Conservation (phyloP, 2,329 filamentous ascomycete genomes). For the Cladophialophora carrionii region DNA sequence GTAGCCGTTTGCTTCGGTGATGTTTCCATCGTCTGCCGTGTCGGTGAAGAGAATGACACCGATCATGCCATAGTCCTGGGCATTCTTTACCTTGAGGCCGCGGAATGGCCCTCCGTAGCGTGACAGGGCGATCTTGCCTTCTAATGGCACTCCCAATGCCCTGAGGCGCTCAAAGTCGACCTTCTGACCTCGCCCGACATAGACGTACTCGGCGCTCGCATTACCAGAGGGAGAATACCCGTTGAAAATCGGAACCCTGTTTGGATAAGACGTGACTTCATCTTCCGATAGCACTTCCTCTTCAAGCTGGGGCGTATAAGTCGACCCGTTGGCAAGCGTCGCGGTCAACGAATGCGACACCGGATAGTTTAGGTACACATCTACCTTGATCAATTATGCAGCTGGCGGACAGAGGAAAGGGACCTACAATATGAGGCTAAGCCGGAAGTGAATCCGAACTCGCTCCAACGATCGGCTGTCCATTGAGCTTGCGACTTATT, state of each 20-base stretch:
- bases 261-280: conserved; percentile 37
- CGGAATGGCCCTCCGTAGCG: conserved; percentile 53
- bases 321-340: conserved; percentile 36
- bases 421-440: conserved; percentile 38
- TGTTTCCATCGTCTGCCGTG: conserved; percentile 52
- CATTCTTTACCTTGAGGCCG: conserved; percentile 55
- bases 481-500: conserved; percentile 42
- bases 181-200: conserved; percentile 49
- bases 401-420: not conserved
- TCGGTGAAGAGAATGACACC: conserved; percentile 53
- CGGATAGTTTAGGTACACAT: conserved; percentile 41
- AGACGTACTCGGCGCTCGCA: conserved; percentile 54
- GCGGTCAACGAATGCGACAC: conserved; percentile 39
- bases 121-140: conserved; percentile 55
- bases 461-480: conserved; percentile 42
- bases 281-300: conserved; percentile 39
- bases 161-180: conserved; percentile 53
- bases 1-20: conserved; percentile 53
- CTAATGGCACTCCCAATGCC: conserved; percentile 48
- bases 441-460: conserved; percentile 38
- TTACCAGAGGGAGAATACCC: conserved; percentile 54
- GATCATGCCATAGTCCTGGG: conserved; percentile 51
- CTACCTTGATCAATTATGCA: conserved; percentile 19
- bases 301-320: conserved; percentile 32
- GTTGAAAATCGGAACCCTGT: conserved; percentile 53